A percentile compares a stretch with the other conserved stretches of the same genome.
Conservation (phyloP, 2,329 filamentous ascomycete genomes). For the Escovopsis sp. region DNA sequence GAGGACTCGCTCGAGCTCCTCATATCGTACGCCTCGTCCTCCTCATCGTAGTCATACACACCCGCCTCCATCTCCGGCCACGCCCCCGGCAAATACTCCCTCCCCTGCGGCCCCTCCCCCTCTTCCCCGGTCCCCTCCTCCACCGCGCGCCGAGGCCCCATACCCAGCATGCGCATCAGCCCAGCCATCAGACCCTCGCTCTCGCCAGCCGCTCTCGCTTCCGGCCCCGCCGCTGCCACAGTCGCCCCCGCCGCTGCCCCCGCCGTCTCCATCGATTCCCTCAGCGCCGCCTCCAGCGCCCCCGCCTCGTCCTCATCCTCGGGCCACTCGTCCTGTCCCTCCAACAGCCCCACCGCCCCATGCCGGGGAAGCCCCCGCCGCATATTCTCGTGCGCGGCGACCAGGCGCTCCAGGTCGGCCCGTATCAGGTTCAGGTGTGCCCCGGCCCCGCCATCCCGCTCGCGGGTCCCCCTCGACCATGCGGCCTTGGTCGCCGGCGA, state of each 20-base stretch:
- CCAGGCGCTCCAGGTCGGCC: conserved; percentile 9
- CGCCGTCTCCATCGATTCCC: conserved; percentile 6
- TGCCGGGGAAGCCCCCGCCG: conserved; percentile 5
- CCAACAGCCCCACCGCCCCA: neutral
- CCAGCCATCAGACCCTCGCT: conserved; percentile 11
- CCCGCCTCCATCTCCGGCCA: conserved; percentile 17
- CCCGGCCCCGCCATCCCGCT: too few species aligned
- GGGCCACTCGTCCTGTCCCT: conserved; percentile 2
- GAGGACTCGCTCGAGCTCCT: too few species aligned
- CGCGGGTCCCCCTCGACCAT: too few species aligned
- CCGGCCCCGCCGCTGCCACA: too few species aligned
- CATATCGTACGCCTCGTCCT: too few species aligned
- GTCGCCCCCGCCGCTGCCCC: conserved; percentile 2
- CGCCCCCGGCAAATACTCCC: conserved; percentile 15
- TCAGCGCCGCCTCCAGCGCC: conserved; percentile 15
- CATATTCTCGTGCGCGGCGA: conserved; percentile 10
- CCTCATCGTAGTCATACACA: too few species aligned
- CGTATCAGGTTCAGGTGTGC: too few species aligned
- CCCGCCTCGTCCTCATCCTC: conserved; percentile 16
- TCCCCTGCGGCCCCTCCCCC: conserved; percentile 4
- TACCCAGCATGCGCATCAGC: conserved; percentile 13
- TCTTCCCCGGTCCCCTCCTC: conserved; percentile 6
- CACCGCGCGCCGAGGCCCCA: conserved; percentile 2
- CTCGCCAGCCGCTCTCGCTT: neutral
- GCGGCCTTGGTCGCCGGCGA: neutral